A percentile compares a stretch with the other conserved stretches of the same genome.
Conservation (phyloP, 768 basidiomycete species). For the Podaxis sp. region DNA sequence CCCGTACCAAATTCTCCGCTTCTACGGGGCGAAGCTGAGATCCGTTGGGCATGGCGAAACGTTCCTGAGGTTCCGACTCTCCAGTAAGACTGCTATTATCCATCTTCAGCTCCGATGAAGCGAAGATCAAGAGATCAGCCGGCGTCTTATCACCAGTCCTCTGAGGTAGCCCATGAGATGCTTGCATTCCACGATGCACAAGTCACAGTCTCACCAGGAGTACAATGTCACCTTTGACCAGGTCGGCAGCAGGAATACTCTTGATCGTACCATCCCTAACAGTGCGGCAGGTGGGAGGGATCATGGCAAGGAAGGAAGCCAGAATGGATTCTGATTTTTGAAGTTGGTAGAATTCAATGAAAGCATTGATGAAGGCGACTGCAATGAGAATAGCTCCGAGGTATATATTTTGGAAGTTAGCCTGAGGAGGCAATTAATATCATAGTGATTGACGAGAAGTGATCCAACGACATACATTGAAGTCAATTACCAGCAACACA, state of each 20-base stretch:
- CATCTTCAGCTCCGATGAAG: constrained; percentile 62
- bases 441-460: neutral
- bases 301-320: constrained; percentile 73
- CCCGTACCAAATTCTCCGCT: constrained; percentile 59
- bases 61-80: constrained; percentile 70
- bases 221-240: constrained; percentile 69
- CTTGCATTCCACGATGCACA: neutral
- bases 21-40: constrained; percentile 51
- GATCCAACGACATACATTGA: constrained; percentile 39
- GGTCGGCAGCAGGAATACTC: constrained; percentile 56
- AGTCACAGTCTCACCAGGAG: constrained; percentile 42
- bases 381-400: constrained; percentile 68
- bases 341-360: constrained; percentile 70
- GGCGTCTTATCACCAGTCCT: constrained; percentile 72
- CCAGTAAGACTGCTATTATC: constrained; percentile 73
- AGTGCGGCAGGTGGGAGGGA: constrained; percentile 66
- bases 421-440: constrained; percentile 31
- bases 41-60: constrained; percentile 47
- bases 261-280: constrained; percentile 56
- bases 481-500: constrained; percentile 60
- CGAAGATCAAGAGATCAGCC: constrained; percentile 62
- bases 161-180: constrained; percentile 27
- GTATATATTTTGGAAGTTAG: constrained; percentile 65
- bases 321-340: constrained; percentile 76
- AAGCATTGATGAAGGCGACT: constrained; percentile 68